Conservation (phyloP, 208 protist genomes). For the Trypanosomatidae sp. region DNA sequence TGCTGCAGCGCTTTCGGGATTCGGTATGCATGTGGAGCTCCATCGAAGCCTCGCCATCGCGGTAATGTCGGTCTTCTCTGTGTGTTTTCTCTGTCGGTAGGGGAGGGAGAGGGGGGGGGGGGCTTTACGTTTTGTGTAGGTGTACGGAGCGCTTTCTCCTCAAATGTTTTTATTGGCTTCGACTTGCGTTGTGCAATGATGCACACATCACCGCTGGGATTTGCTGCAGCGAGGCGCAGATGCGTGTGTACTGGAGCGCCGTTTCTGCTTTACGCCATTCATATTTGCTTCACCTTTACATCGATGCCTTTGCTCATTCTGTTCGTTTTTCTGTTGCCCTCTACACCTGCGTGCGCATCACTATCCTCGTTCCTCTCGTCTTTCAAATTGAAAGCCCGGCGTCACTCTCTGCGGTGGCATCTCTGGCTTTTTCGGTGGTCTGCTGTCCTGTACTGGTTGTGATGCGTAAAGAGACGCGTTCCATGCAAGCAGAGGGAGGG, state of each 20-base stretch:
- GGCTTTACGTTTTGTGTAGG: background rate
- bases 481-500: background rate
- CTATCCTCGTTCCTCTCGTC: background rate
- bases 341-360: background rate
- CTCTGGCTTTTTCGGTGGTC: background rate
- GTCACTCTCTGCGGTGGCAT: background rate
- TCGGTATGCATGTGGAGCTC: constrained; percentile 14
- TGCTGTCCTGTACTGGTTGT: background rate
- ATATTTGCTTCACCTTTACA: background rate
- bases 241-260: background rate
- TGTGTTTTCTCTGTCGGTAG: background rate
- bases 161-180: background rate
- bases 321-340: background rate
- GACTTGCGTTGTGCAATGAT: background rate
- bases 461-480: background rate
- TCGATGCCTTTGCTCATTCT: background rate
- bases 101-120: too few species aligned
- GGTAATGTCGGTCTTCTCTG: background rate
- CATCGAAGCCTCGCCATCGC: background rate
- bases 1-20: constrained; percentile 22
- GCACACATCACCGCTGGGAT: background rate
- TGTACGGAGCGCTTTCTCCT: background rate
- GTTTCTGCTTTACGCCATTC: background rate
- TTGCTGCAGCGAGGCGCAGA: background rate
- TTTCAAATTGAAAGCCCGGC: background rate